Evolutionary conservation across 31 red algal genomes (phyloP).

Genomic region (Bonnemaisonia californica): DNA sequence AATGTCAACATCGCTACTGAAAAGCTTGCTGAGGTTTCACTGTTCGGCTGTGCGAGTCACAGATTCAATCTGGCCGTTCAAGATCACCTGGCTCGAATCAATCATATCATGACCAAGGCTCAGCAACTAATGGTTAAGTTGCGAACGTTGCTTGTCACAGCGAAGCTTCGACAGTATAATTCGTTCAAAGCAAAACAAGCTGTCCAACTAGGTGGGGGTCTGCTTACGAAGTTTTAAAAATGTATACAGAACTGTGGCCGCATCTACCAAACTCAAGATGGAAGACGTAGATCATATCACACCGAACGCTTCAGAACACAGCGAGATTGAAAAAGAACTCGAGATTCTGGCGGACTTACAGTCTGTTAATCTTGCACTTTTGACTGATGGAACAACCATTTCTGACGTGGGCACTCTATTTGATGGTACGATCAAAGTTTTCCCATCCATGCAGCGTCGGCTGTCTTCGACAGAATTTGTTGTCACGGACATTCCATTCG

Average conservation of each 20-base stretch:
- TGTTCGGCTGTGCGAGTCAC: constrained; percentile 30
- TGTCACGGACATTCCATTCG: too few species aligned
- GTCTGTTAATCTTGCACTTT: neutral
- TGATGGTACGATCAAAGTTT: neutral
- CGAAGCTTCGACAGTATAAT: neutral
- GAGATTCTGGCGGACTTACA: neutral
- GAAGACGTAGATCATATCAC: neutral
- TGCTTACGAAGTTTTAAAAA: constrained; percentile 24
- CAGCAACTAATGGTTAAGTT: constrained; percentile 15
- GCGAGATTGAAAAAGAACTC: neutral
- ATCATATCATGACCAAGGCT: neutral
- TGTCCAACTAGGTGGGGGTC: constrained; percentile 34
- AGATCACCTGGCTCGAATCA: neutral
- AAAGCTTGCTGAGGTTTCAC: neutral
- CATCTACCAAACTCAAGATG: neutral
- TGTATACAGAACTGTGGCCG: neutral
- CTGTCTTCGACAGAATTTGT: too few species aligned
- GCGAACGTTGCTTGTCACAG: neutral
- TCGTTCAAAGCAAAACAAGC: neutral
- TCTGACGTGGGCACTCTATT: constrained; percentile 18
- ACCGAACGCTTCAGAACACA: neutral
- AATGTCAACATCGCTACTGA: constrained; percentile 10
- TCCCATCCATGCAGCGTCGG: too few species aligned
- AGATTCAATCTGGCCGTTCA: constrained; percentile 42
- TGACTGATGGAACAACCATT: constrained; percentile 6